A percentile compares a stretch with the other conserved stretches of the same genome.
Conservation (phyloP, 1,284 basidiomycete genomes). For the Sanghuangporus sanghuang region DNA sequence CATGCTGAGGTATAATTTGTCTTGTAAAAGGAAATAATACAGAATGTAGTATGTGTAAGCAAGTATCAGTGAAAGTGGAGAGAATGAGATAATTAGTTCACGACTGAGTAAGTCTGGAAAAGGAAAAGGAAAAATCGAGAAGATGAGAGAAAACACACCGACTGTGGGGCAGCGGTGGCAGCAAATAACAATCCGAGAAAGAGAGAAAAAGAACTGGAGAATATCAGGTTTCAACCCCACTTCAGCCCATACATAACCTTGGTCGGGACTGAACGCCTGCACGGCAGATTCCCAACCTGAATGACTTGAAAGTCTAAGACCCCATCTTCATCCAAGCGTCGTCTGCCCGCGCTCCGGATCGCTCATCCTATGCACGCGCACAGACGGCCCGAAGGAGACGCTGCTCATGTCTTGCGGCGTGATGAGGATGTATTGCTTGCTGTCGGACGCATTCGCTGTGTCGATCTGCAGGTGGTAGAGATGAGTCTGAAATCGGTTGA, state of each 20-base stretch:
- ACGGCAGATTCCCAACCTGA: too few relatives aligned
- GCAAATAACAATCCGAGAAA: neutral
- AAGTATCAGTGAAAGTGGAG: too few relatives aligned
- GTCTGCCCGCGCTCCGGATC: conserved; percentile 72
- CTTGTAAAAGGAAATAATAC: neutral
- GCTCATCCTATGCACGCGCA: conserved; percentile 74
- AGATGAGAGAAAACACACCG: neutral
- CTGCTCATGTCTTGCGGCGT: conserved; percentile 85
- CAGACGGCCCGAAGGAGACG: conserved; percentile 52
- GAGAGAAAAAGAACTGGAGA: neutral
- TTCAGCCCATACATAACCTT: neutral
- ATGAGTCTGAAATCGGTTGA: conserved; percentile 4
- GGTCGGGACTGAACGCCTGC: too few relatives aligned
- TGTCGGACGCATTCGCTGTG: conserved; percentile 76
- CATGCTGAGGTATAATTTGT: neutral
- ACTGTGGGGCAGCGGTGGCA: neutral
- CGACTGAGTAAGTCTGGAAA: too few relatives aligned
- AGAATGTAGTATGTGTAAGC: neutral
- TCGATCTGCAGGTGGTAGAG: conserved; percentile 55
- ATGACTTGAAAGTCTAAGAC: too few relatives aligned
- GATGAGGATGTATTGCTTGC: conserved; percentile 89
- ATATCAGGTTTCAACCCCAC: neutral
- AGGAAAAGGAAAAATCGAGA: neutral
- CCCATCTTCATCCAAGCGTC: conserved; percentile 27
- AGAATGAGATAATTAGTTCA: too few relatives aligned